Base-by-base conservation (phyloP, 768 basidiomycete genomes). In the Cubamyces sp. region DNA sequence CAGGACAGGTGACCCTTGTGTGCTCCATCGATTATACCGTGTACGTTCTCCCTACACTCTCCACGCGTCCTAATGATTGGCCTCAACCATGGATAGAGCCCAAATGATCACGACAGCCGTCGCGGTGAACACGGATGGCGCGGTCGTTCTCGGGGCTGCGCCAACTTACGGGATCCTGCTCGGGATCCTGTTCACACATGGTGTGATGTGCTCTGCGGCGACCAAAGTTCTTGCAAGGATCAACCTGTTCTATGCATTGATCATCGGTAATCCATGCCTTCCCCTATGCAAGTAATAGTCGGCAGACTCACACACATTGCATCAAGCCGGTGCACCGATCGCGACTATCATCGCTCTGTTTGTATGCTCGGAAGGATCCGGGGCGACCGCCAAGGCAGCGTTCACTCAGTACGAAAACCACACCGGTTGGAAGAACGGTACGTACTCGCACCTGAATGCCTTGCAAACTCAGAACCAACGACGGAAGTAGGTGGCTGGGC, bases 31-130 rank as follows among this genome's bases (percentile, higher is more conserved):
- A 90, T 68, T 90, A 84, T 64, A 87, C 86, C 18, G 88, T 79
- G 81, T 79, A 50, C 28, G 77, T 54, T 49, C 11, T 12, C 40
- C 21, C 40, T 42, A 12, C 12, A 26, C 26, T 9, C 37, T 62
- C 21, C 64, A 39, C 8, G 34, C 19, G 30, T 8, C 19, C 41
- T 34, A 7, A 53, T 54, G 49, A 37, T 8, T 23, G 19, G 11
- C 34, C 34, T 34, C 34, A 5, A 11, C 11, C 6, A 34, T 23
- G 5, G 5, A 26, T 21, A 82, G 88, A 59, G 88, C 88, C 9
- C 87, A 90, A 71, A 90, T 90, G 88, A 88, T 91, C 64, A 82
- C 87, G 5, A 86, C 86, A 3, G 88, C 87, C 0, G 81, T 91
- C 26, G 78, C 85, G 7, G 87, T 89, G 0, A 75, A 76, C 43